Base-by-base conservation (phyloP, 2,329 filamentous ascomycete species). In the Sphaerulina vaccinii region DNA sequence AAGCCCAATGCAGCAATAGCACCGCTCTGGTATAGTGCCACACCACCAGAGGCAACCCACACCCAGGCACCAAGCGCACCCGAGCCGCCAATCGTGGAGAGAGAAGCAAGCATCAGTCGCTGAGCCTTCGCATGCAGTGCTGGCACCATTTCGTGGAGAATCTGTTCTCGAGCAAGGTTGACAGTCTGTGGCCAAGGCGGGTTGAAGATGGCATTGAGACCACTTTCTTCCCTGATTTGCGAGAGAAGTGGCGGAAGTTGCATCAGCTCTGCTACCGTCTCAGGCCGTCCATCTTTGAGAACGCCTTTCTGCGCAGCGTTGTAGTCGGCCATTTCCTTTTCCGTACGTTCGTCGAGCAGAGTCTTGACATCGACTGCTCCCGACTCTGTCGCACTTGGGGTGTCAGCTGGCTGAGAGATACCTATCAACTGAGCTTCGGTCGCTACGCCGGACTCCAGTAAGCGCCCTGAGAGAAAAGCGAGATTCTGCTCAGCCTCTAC, bases 401-500 rank as follows among this genome's bases (percentile, higher is more conserved):
- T 49, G 37, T 19, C 36, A 8, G 39, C 55, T 27, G 21, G 38
- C 41, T 42, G 55, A 37, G 40, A 56, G 29, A 41, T 49, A 13
- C 55, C 52, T 15, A 60, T 58, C n/a, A 67, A 55, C 27, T 66
- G 53, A 1, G 61, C 51, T 3, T 54, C 48, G 2, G 52, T 65
- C 7, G 66, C 61, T 36, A 83, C 72, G 1, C 83, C 83, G 16
- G 82, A 79, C 68, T 86, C 84, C 15, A 82, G 78, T 61, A 95
- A 84, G 41, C 85, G 82, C 1, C 92, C 92, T 5, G 88, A 82
- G 2, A 96, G 79, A 70, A 86, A 95, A 40, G 96, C 85, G n/a
- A 90, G 80, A 49, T 84, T 85, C 61, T 85, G 85, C 69, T 96
- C 91, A 0, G 91, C 86, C 3, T 80, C 80, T 0, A 84, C 81